Percentiles rank a stretch among this genome's conserved stretches.
These are phyloP conservation scores for Triglochin maritima DNA, from an alignment of 106 monocot genomes.

Conservation along the genomic window DNA sequence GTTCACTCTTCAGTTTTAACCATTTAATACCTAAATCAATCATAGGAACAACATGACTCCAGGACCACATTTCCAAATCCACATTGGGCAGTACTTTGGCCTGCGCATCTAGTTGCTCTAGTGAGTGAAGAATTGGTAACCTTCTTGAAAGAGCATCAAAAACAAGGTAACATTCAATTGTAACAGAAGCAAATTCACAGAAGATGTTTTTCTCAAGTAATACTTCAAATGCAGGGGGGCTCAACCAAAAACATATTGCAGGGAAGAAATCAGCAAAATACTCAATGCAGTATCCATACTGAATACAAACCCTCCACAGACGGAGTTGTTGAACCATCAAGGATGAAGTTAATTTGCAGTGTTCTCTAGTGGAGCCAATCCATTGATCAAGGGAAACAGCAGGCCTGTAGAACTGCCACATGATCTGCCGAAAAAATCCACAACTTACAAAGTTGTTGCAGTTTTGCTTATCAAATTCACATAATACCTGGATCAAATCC, in stretches of 20 bases:
- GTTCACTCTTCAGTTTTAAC: conserved; percentile 40
- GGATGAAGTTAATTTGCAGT: conserved; percentile 46
- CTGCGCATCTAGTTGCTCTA: conserved; percentile 30
- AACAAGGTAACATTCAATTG: conserved; percentile 62
- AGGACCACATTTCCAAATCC: conserved; percentile 60
- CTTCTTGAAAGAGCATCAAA: conserved; percentile 53
- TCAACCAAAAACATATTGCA: conserved; percentile 61
- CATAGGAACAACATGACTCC: conserved; percentile 77
- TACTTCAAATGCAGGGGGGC: conserved; percentile 47
- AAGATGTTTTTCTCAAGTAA: conserved; percentile 45
- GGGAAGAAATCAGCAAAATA: conserved; percentile 80
- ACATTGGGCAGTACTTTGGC: conserved; percentile 9
- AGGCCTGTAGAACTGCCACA: conserved; percentile 69
- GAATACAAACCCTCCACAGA: conserved; percentile 82
- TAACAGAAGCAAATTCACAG: conserved; percentile 56
- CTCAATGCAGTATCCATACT: conserved; percentile 67
- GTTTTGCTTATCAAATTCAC: conserved; percentile 41
- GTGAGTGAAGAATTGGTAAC: conserved; percentile 71
- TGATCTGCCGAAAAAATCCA: conserved; percentile 59
- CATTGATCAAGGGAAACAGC: conserved; percentile 53
- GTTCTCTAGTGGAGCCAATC: conserved; percentile 52
- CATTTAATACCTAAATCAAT: conserved; percentile 68
- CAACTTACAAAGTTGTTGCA: conserved; percentile 55
- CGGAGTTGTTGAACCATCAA: conserved; percentile 78
- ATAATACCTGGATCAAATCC: conserved; percentile 43